Evolutionary conservation across 1,139 yeast genomes (phyloP), one percentile per base, ranked within the genome.

Genomic region (Pichia inconspicua): DNA sequence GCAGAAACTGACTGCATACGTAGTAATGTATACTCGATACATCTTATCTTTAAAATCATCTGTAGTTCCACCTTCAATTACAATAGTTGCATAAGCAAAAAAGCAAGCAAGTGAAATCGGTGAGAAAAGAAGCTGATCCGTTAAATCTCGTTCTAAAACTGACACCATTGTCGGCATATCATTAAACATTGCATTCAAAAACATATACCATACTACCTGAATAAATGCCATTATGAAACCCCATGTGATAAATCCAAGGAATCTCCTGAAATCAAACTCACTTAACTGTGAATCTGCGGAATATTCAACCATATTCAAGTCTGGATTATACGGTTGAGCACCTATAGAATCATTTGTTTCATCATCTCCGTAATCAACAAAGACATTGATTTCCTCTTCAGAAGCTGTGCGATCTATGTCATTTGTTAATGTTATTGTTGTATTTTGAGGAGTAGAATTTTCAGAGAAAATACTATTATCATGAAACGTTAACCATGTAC

Each of bases 161-260:
- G 90, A 87, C 11, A 90, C 79, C 48, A 90, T 75, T 36, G 84
- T 79, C 22, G 95, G 95, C 65, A 86, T 92, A 51, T 82, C 84
- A 27, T 82, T 78, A 61, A 85, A 90, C 47, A 88, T 79, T 44
- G 72, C 70, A 61, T 90, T 90, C 50, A 92, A 72, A 52, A 90
- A 78, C 56, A 80, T 77, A 61, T 90, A 90, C 98, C 98, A 92
- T 52, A 82, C 82, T 49, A 86, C 85, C 65, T 89, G 97, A 44
- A 82, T 77, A 62, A 87, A 83, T 0, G 96, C 84, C 69, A 88
- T 77, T 5, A 84, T 63, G 51, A 85, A 78, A 1, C 97, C 96
- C 97, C 97, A 90, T 42, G 79, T 70, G 72, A 88, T 82, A 61
- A 90, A 90, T 12, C 95, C 84, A 0, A 84, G 76, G 60, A 89